phyloP scores from a whole-genome alignment of 495 filamentous ascomycete species.

The Penicillium crystallinum region DNA sequence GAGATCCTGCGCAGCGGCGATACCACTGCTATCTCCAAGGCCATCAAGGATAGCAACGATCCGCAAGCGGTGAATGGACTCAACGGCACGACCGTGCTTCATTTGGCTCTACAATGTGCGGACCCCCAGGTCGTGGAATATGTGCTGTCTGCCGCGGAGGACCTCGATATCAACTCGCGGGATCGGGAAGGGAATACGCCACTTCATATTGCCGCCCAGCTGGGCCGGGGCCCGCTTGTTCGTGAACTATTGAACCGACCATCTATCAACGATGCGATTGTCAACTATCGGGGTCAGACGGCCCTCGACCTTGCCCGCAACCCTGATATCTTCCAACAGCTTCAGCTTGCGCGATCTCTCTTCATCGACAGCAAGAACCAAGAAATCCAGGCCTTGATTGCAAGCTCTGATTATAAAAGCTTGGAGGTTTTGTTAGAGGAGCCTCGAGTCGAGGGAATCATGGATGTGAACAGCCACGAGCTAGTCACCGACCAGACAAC shows the following conservation, averaged over 20 bases:
- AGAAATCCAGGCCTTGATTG: conserved; percentile 73
- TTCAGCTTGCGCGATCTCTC: conserved; percentile 84
- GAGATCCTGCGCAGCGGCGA: conserved; percentile 88
- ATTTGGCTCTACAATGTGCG: conserved; percentile 95
- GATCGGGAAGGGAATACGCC: conserved; percentile 93
- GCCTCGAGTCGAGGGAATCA: conserved; percentile 70
- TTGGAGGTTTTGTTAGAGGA: conserved; percentile 78
- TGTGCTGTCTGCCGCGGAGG: conserved; percentile 64
- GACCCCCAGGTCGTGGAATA: conserved; percentile 95
- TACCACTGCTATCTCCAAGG: conserved; percentile 81
- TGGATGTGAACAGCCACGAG: conserved; percentile 89
- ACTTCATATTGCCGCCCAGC: conserved; percentile 78
- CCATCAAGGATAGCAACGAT: conserved; percentile 66
- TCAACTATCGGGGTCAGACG: conserved; percentile 84
- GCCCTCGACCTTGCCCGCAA: conserved; percentile 84
- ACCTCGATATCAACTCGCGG: conserved; percentile 78
- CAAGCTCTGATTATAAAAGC: conserved; percentile 64
- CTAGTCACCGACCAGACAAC: conserved; percentile 76
- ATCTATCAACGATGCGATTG: conserved; percentile 80
- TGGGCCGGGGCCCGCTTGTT: conserved; percentile 75
- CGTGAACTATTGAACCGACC: conserved; percentile 71
- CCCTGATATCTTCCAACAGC: conserved; percentile 90
- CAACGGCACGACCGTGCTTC: conserved; percentile 82
- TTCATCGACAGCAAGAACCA: conserved; percentile 83
- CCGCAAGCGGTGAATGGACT: conserved; percentile 42